Base-by-base conservation (phyloP, 2,329 filamentous ascomycete species). In the Pestalotiopsis sp. region DNA sequence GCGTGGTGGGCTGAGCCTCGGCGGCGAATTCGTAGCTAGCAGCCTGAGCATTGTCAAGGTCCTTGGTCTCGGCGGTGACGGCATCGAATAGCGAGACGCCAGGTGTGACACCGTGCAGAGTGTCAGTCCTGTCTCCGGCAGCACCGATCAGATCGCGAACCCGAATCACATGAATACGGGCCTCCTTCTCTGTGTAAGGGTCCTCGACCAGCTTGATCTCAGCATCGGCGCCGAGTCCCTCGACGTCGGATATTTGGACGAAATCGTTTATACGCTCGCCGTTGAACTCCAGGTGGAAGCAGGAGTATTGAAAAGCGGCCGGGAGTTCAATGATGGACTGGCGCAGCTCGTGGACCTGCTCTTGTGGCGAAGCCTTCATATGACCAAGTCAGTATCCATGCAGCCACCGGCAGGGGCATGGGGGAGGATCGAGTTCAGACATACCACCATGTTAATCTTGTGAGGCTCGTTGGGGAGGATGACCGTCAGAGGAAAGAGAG, bases 121-220 rank as follows among this genome's bases (percentile, higher is more conserved):
- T 90, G 79, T 98, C 96, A 67, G 94, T 92, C 70, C 95, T 91
- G 80, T 98, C 90, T 57, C 94, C 94, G 57, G 95, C 91, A 75
- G 95, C 95, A 63, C 96, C 96, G 75, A 99, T 94, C 73, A 99
- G 87, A 79, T 99, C 96, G 72, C 96, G 89, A 70, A 97, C 92
- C 73, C 96, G 89, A 66, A 99, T 90, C 72, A 98, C 85, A 82
- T 99, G 96, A 86, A 99, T 92, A 73, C 97, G 91, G 38, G 96
- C 95, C 83, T 99, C 96, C 84, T 97, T 98, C 84, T 99, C 96
- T 58, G 94, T 99, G 81, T 99, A 99, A 60, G 97, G 93, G 78
- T 99, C 96, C 82, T 98, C 92, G 67, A 98, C 90, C 74, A 99
- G 84, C 66, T 87, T 88, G 69, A 98, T 87, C 76, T 95, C 92